Percentiles rank a stretch among this genome's conserved stretches.
Evolutionary conservation across 139 green algal genomes (phyloP).

Genomic region (Chlorella sp.): DNA sequence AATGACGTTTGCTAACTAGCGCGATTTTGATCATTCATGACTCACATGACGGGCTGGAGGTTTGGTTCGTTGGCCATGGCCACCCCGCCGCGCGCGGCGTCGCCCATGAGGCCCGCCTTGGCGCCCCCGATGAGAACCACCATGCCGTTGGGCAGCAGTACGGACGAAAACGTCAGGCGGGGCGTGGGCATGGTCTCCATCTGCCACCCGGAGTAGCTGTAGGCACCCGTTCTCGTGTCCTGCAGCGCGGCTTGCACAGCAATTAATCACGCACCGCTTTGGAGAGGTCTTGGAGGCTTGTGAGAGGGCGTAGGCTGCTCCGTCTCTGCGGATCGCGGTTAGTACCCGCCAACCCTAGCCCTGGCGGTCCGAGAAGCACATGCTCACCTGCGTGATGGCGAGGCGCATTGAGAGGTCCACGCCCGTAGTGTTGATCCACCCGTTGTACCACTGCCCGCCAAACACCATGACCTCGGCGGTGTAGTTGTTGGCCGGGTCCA

Average conservation of each 20-base stretch:
- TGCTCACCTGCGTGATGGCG: neutral
- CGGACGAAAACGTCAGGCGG: constrained; percentile 23
- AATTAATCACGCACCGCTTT: too few species aligned
- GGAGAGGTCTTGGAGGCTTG: too few species aligned
- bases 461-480: constrained; percentile 19
- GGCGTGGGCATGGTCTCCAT: constrained; percentile 20
- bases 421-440: constrained; percentile 20
- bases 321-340: too few species aligned
- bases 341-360: too few species aligned
- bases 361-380: too few species aligned
- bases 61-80: constrained; percentile 20
- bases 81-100: constrained; percentile 10
- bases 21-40: too few species aligned
- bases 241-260: neutral
- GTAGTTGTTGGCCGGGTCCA: constrained; percentile 18
- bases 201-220: constrained; percentile 13
- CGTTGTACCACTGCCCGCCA: constrained; percentile 14
- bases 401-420: constrained; percentile 4
- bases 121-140: constrained; percentile 4
- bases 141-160: constrained; percentile 34
- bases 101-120: constrained; percentile 16
- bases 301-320: too few species aligned
- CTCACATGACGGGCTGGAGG: too few species aligned
- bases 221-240: too few species aligned
- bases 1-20: too few species aligned